Conservation (phyloP, 2,329 filamentous ascomycete species). For the Colletotrichum gigasporum region DNA sequence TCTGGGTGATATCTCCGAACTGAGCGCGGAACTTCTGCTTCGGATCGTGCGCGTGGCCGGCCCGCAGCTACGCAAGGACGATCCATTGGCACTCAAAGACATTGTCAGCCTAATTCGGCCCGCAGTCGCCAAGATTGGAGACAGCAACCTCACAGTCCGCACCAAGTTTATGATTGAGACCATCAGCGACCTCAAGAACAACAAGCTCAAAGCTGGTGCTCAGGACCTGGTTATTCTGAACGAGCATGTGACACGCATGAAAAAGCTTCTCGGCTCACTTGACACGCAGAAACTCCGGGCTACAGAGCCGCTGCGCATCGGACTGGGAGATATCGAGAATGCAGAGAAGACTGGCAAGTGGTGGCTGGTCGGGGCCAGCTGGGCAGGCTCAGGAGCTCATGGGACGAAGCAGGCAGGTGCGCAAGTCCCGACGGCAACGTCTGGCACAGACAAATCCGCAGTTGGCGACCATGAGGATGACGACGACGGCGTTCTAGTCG, state of each 20-base stretch:
- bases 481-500: constrained; percentile 31
- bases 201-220: constrained; percentile 81
- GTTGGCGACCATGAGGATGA: constrained; percentile 40
- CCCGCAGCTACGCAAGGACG: constrained; percentile 85
- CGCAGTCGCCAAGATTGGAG: constrained; percentile 72
- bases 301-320: constrained; percentile 83
- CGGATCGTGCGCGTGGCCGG: constrained; percentile 86
- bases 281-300: constrained; percentile 74
- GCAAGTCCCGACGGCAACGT: not conserved
- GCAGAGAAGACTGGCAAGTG: constrained; percentile 92
- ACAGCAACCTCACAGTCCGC: constrained; percentile 79
- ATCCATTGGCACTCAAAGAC: constrained; percentile 87
- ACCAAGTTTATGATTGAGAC: constrained; percentile 98
- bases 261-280: constrained; percentile 84
- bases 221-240: constrained; percentile 77
- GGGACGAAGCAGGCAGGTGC: constrained; percentile 25
- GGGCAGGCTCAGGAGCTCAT: constrained; percentile 58
- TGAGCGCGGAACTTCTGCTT: constrained; percentile 88
- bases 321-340: constrained; percentile 82
- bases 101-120: constrained; percentile 84
- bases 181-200: constrained; percentile 94
- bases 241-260: constrained; percentile 88
- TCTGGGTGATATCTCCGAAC: constrained; percentile 78
- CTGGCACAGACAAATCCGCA: not conserved
- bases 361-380: constrained; percentile 99